A percentile compares a stretch with the other conserved stretches of the same genome.
Conservation (phyloP, 495 filamentous ascomycete species). For the Hypoxylon lenormandii region DNA sequence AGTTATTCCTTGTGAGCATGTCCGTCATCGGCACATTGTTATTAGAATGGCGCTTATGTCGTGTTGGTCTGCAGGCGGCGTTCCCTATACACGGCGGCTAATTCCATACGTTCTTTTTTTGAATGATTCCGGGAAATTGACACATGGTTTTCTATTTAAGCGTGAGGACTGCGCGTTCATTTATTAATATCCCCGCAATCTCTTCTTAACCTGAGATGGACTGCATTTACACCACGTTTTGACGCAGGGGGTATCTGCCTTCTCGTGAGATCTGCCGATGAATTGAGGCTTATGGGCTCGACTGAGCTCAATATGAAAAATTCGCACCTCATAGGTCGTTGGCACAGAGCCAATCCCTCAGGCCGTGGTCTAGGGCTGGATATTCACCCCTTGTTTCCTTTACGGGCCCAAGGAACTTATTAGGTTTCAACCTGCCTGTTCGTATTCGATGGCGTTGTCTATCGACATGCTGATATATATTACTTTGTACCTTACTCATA, state of each 20-base stretch:
- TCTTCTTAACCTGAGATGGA: slow-evolving; percentile 6
- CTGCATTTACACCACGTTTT: slow-evolving; percentile 33
- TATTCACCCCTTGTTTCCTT: neutral
- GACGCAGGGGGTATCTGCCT: slow-evolving; percentile 25
- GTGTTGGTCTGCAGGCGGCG: slow-evolving; percentile 6
- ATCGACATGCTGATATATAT: slow-evolving; percentile 19
- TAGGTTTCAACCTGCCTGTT: slow-evolving; percentile 8
- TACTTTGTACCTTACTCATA: slow-evolving; percentile 19
- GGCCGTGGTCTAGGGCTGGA: slow-evolving; percentile 8
- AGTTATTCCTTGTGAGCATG: neutral
- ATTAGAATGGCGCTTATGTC: slow-evolving; percentile 8
- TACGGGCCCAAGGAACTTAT: slow-evolving; percentile 3
- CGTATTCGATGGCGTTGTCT: slow-evolving; percentile 2
- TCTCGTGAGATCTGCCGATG: slow-evolving; percentile 28
- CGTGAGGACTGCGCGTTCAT: neutral
- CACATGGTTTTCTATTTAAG: slow-evolving; percentile 38
- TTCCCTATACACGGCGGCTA: slow-evolving; percentile 32
- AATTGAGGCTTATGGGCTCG: slow-evolving; percentile 29
- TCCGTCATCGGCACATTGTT: neutral
- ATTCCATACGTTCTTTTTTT: slow-evolving; percentile 31
- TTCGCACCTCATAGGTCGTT: neutral
- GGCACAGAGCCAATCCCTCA: neutral
- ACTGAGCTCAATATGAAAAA: slow-evolving; percentile 22
- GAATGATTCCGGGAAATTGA: slow-evolving; percentile 39
- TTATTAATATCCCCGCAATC: slow-evolving; percentile 27